Base-by-base conservation (phyloP, 148 eudicot genomes). In the Silene uniflora region DNA sequence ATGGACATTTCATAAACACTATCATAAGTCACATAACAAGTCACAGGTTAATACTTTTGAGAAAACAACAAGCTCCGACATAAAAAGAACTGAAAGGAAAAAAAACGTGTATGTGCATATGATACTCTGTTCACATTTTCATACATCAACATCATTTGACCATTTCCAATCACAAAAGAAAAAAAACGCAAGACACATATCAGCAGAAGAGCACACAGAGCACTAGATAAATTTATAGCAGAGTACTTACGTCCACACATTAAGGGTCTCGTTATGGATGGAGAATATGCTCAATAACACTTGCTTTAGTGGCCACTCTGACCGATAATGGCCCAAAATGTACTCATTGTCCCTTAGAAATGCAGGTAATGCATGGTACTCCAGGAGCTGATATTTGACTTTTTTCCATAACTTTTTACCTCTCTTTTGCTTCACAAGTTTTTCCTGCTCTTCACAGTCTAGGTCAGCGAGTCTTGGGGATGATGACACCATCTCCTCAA, bases 211-310 rank as follows among this genome's bases (percentile, higher is more conserved):
- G 24, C 29, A 32, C 32, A 27, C 18, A n/a, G 35, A 6, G 24
- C 32, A 46, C 62, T 29, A 32, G 27, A 76, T 47, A 69, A 23
- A 42, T 22, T 35, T 52, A 73, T 62, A 69, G 25, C 52, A 68
- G 39, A 78, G 67, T 71, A 23, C 87, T 87, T 87, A 84, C 89
- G 89, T 87, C 89, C 89, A 87, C 29, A 87, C 81, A 73, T 87
- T 87, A 21, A 87, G 87, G 77, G 89, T 87, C 81, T 87, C 86
- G 44, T 84, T 87, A 76, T 87, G 89, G 42, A 84, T 78, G 72
- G 83, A 68, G 71, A 87, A 84, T 79, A 81, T 80, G 84, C 87
- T 84, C 54, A 87, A 69, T 7, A 87, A 54, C 27, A 73, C 71
- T 76, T 87, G 78, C 77, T 82, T 87, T 72, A 87, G 49, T 62